Evolutionary conservation across 768 basidiomycete genomes (phyloP).

Genomic region (Trametes sanguinea): DNA sequence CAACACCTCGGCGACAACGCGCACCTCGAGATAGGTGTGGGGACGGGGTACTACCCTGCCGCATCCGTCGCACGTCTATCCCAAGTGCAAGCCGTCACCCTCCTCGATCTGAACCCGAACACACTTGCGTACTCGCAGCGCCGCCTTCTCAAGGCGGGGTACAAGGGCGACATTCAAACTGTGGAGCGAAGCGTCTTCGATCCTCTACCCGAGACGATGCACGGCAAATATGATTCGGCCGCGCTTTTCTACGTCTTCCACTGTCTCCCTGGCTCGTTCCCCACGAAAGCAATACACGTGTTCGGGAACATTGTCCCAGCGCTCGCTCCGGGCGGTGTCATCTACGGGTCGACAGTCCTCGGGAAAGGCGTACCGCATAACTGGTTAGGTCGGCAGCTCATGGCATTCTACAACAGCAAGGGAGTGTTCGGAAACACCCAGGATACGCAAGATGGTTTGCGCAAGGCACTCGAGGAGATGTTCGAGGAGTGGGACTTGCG

Average conservation of each 20-base stretch:
- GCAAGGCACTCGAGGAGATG: conserved; percentile 7
- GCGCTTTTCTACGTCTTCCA: conserved; percentile 28
- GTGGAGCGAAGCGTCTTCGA: conserved; percentile 19
- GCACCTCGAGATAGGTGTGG: conserved; percentile 26
- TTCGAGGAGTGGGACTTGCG: conserved; percentile 26
- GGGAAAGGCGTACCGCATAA: conserved; percentile 23
- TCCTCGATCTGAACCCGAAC: conserved; percentile 23
- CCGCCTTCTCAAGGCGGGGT: conserved; percentile 17
- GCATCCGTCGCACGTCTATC: conserved; percentile 2
- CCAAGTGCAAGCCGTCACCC: conserved; percentile 16
- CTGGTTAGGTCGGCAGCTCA: conserved; percentile 13
- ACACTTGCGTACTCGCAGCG: conserved; percentile 14
- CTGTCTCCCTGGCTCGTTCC: conserved; percentile 24
- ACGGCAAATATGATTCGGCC: conserved; percentile 18
- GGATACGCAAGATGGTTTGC: conserved; percentile 14
- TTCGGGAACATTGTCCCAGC: conserved; percentile 3
- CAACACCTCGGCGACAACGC: conserved; percentile 19
- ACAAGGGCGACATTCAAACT: conserved; percentile 14
- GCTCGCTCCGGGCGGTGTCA: conserved; percentile 17
- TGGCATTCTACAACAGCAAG: conserved; percentile 16
- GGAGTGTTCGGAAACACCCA: conserved; percentile 20
- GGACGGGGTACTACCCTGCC: conserved; percentile 26
- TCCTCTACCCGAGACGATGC: conserved; percentile 18
- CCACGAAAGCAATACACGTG: conserved; percentile 21
- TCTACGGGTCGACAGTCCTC: conserved; percentile 27